Evolutionary conservation across 2,329 filamentous ascomycete genomes (phyloP).

Genomic region (Colletotrichum filicis): DNA sequence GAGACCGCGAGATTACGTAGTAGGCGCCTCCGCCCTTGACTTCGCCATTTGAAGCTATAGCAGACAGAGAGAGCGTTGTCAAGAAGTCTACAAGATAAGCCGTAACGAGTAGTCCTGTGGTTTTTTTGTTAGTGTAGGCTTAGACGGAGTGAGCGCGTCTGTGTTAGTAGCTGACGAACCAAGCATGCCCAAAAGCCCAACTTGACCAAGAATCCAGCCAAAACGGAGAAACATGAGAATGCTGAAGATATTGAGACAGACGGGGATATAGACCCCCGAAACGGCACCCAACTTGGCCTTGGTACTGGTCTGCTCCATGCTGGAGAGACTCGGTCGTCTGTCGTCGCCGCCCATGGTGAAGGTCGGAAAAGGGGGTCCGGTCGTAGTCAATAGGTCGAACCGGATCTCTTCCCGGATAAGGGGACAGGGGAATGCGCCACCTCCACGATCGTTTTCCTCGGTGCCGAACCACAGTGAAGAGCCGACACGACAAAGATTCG

Average conservation of each 20-base stretch:
- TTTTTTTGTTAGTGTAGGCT: constrained; percentile 35
- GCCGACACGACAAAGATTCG: background rate
- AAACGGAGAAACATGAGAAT: constrained; percentile 95
- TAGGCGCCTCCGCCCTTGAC: constrained; percentile 90
- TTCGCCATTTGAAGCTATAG: constrained; percentile 90
- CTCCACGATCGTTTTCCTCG: constrained; percentile 12
- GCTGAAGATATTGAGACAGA: constrained; percentile 88
- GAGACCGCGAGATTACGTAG: constrained; percentile 85
- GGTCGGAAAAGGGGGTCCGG: background rate
- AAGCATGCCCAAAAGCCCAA: constrained; percentile 82
- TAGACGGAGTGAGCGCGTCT: constrained; percentile 6
- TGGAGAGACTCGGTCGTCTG: constrained; percentile 30
- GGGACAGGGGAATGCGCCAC: constrained; percentile 2
- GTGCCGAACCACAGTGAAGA: constrained; percentile 1
- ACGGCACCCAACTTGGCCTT: constrained; percentile 78
- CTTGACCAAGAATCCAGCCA: constrained; percentile 84
- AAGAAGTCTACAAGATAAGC: constrained; percentile 87
- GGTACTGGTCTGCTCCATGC: constrained; percentile 49
- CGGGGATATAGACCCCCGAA: constrained; percentile 86
- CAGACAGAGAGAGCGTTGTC: constrained; percentile 86
- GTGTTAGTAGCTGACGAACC: constrained; percentile 58
- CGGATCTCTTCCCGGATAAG: constrained; percentile 5
- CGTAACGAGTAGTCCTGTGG: constrained; percentile 73
- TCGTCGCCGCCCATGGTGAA: constrained; percentile 31
- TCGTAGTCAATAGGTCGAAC: background rate